Base-by-base conservation (phyloP, 805 yeast genomes). In the Candida maris region DNA sequence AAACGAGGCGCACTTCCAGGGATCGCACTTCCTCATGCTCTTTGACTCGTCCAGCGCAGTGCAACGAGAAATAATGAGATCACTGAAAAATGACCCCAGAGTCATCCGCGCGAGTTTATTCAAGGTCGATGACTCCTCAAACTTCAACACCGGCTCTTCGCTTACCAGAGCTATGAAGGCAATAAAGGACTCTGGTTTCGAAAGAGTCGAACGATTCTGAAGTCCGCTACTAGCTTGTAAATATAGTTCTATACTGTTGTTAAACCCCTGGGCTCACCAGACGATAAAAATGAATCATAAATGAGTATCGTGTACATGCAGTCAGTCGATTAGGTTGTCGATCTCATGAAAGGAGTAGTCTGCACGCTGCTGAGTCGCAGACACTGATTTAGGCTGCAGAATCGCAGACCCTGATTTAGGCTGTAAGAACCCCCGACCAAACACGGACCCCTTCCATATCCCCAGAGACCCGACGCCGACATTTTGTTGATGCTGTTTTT, bases 1-100 rank as follows among this genome's bases (percentile, higher is more conserved):
- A 54, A 94, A 88, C 54, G 95, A 89, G 56, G 73, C 78, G 42
- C 95, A 89, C 62, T 86, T 86, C 57, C 89, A 86, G 57, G 97
- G 97, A 3, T 81, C 83, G 40, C 89, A 86, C 51, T 91, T 93
- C 53, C 62, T 84, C 40, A 77, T 91, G 79, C 69, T 85, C 15
- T 93, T 91, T 57, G 97, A 93, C 58, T 73, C 88, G 1, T 81
- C 93, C 30, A 73, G 91, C 12, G 79, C 82, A 24, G 97, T 86
- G 6, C 97, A 91, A 61, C 75, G 81, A 33, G 95, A 88, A 64
- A 77, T 93, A 39, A 64, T 80, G 45, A 75, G 95, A 64, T 78
- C 93, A 4, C 64, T 91, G 46, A 79, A 81, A 52, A 75, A 79
- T 42, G 98, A 91, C 60, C 97, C 97, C 19, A 81, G 97, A 65